Percentiles rank a stretch among this genome's conserved stretches.
Evolutionary conservation across 257 asterid species (phyloP).

Genomic region (Ilex asprella): DNA sequence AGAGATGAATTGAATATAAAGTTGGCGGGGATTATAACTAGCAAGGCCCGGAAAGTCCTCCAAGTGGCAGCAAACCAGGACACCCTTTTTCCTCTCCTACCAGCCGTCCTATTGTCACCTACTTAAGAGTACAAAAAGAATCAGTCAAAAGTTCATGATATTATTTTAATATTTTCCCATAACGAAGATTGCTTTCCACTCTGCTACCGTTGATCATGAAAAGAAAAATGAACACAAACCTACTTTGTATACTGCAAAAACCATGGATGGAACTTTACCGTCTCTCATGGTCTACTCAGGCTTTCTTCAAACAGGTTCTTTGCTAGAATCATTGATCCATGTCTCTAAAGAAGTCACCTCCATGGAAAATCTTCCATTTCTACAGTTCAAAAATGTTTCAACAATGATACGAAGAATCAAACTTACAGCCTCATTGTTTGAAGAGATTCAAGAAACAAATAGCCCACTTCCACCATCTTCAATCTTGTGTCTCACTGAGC

Average conservation of each 20-base stretch:
- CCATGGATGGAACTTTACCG: conserved; percentile 41
- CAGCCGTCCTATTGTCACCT: conserved; percentile 25
- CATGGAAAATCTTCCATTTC: conserved; percentile 29
- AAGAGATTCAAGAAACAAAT: conserved; percentile 59
- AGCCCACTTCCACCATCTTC: conserved; percentile 64
- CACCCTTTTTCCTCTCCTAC: conserved; percentile 23
- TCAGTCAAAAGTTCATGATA: conserved; percentile 16
- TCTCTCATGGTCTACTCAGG: conserved; percentile 53
- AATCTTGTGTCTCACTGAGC: conserved; percentile 65
- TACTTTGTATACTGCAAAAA: conserved; percentile 16
- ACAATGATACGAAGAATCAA: conserved; percentile 51
- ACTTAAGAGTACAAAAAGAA: conserved; percentile 35
- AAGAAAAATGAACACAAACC: conserved; percentile 8
- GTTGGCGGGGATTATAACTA: conserved; percentile 11
- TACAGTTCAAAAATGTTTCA: conserved; percentile 51
- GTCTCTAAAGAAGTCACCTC: conserved; percentile 39
- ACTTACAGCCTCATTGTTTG: conserved; percentile 59
- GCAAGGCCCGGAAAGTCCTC: conserved; percentile 42
- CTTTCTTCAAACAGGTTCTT: conserved; percentile 38
- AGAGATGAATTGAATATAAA: conserved; percentile 2
- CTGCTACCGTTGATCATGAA: conserved; percentile 16
- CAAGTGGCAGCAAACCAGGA: conserved; percentile 64
- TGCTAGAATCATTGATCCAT: conserved; percentile 57
- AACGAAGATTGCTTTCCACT: conserved; percentile 18
- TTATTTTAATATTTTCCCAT: conserved; percentile 20